Base-by-base conservation (phyloP, 805 yeast species). In the Hagleromyces aurorensis region DNA sequence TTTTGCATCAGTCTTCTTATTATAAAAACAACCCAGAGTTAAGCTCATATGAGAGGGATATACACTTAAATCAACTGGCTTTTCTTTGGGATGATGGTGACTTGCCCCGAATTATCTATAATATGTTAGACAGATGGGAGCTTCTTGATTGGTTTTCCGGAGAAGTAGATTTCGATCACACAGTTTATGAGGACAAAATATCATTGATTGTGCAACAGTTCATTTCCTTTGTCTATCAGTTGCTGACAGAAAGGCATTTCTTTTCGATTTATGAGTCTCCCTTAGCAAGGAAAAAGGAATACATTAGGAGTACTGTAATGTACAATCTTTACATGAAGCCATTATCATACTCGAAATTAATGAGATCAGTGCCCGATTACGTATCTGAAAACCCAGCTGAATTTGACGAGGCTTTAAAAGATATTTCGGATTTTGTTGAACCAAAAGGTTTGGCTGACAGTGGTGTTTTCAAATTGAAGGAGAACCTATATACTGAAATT, bases 171-270 rank as follows among this genome's bases (percentile, higher is more conserved):
- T 40, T 42, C 10, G 47, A 44, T 2, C 59, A 65, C 18, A 77
- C 75, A 13, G 70, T 69, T 8, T 64, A 62, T 17, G 71, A 67
- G 22, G 62, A 57, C 13, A 64, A 62, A 34, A 59, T 75, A 1
- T 61, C 67, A 3, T 70, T 72, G 33, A 71, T 89, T 58, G 60
- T 85, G 13, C 96, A 87, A 46, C 95, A 85, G 44, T 77, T 85
- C 38, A 48, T 86, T 26, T 72, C 76, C 18, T 78, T 78, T 37
- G 57, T 86, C 35, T 79, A 85, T 36, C 72, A 74, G 27, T 41
- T 85, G 7, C 50, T 86, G 12, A 73, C 81, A 1, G 94, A 84
- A 43, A 77, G 93, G 37, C 53, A 72, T 3, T 70, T 70, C 29
- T 67, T 84, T 33, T 64, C 63, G 32, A 70, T 70, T 3, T 58